Evolutionary conservation across 495 filamentous ascomycete genomes (phyloP).

Genomic region (Tuber calosporum): DNA sequence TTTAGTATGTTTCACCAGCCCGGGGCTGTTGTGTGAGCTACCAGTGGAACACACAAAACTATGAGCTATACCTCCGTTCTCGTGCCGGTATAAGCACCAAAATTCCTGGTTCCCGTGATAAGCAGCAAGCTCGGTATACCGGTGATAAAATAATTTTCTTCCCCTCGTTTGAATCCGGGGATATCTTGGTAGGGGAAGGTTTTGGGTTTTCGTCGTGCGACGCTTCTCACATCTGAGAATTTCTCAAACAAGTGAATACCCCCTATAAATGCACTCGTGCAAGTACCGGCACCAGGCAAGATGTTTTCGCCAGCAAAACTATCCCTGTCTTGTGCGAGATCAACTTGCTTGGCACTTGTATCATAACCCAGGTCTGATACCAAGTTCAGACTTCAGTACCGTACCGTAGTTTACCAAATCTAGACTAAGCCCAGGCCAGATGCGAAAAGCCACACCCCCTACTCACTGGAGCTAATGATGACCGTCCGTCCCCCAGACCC

Average conservation of each 20-base stretch:
- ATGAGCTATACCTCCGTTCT: no score
- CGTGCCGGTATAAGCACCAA: neutral
- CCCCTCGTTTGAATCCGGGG: neutral
- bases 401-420: slow-evolving; percentile 11
- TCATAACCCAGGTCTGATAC: neutral
- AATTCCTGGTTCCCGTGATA: neutral
- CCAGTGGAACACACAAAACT: no score
- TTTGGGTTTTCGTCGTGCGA: neutral
- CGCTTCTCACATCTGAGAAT: neutral
- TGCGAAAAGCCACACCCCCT: slow-evolving; percentile 23
- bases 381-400: slow-evolving; percentile 14
- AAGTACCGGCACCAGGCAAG: no score
- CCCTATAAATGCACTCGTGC: neutral
- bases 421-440: slow-evolving; percentile 27
- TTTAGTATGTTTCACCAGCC: no score
- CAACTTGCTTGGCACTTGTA: no score
- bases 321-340: no score
- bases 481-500: slow-evolving; percentile 8
- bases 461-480: slow-evolving; percentile 16
- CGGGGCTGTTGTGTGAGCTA: no score
- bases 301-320: no score
- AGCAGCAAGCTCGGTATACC: neutral
- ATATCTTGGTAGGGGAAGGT: neutral
- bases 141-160: neutral
- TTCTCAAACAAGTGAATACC: neutral